These are phyloP conservation scores for Candida odintsovae DNA, from an alignment of 805 yeast species.

Conservation along the genomic window DNA sequence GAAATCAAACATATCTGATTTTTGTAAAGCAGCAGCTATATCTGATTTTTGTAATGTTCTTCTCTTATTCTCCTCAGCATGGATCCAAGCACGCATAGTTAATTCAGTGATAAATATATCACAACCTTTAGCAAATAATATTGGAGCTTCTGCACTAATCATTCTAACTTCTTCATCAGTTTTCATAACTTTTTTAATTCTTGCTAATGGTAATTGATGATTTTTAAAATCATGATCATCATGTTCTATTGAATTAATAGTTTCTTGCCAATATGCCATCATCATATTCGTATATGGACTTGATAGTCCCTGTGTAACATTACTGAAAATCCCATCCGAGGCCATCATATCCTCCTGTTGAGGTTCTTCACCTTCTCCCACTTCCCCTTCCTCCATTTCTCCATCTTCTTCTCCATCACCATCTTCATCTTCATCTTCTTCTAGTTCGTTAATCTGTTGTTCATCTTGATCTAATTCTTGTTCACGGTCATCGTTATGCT, in stretches of 20 bases:
- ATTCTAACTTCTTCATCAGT: conserved; percentile 95
- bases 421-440: not conserved
- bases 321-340: conserved; percentile 64
- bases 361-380: conserved; percentile 15
- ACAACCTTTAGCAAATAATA: conserved; percentile 95
- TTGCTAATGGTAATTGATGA: conserved; percentile 90
- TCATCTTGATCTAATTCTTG: conserved; percentile 2
- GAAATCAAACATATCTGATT: conserved; percentile 96
- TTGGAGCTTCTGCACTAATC: conserved; percentile 99
- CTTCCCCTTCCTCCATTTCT: conserved; percentile 15
- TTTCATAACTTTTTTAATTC: conserved; percentile 96
- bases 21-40: conserved; percentile 90
- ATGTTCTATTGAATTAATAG: conserved; percentile 85
- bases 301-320: conserved; percentile 87
- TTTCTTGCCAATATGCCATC: conserved; percentile 97
- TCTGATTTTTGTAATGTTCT: conserved; percentile 92
- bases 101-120: conserved; percentile 95
- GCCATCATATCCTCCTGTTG: conserved; percentile 35
- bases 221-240: conserved; percentile 85
- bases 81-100: conserved; percentile 99
- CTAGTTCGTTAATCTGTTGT: no score
- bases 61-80: conserved; percentile 93
- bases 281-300: conserved; percentile 81
- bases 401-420: not conserved
- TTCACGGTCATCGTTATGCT: conserved; percentile 2